Evolutionary conservation across 2,329 filamentous ascomycete species (phyloP), one percentile per base, ranked within the genome.

Genomic region (Aspergillus uvarum): DNA sequence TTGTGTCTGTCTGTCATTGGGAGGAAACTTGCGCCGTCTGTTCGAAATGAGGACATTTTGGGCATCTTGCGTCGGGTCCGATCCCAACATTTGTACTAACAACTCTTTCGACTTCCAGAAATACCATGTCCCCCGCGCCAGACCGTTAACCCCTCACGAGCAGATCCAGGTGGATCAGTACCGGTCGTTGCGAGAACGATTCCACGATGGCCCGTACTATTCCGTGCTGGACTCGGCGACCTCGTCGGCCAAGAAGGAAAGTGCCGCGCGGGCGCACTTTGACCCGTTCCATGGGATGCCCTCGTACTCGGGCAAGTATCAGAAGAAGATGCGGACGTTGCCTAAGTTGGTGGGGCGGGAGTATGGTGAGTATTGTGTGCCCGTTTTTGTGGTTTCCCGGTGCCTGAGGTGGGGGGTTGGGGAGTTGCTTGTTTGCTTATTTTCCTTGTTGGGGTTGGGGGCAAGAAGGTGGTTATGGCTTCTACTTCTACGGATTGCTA

Each of bases 271-370:
- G 68, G 76, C 75, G 2, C 80, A 80, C 21, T 84, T 87, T 67
- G 84, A 88, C 70, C 83, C 86, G 2, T 88, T 88, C 67, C 79
- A 82, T 48, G 83, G 84, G 58, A 87, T 87, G 73, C 83, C 83
- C 44, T 85, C 84, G 0, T 88, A 86, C 68, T 81, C 82, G 16
- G 78, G 83, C 56, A 83, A 81, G 67, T 87, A 86, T 70, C 76
- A 81, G 58, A 85, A 83, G 64, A 83, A 84, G 66, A 80, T 81
- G 65, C 76, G 83, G 60, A 80, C 77, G 21, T 68, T 87, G 10
- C 86, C 86, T 0, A 81, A 81, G 62, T 73, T 88, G 21, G 77
- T 79, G 51, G 81, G 79, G 22, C 74, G 83, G 48, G 78, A 83
- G 21, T 87, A 86, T 68, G 77, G 84, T 85, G 70, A 72, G 81